Evolutionary conservation across 2,329 filamentous ascomycete genomes (phyloP).

Genomic region (Monosporascus cannonballus): DNA sequence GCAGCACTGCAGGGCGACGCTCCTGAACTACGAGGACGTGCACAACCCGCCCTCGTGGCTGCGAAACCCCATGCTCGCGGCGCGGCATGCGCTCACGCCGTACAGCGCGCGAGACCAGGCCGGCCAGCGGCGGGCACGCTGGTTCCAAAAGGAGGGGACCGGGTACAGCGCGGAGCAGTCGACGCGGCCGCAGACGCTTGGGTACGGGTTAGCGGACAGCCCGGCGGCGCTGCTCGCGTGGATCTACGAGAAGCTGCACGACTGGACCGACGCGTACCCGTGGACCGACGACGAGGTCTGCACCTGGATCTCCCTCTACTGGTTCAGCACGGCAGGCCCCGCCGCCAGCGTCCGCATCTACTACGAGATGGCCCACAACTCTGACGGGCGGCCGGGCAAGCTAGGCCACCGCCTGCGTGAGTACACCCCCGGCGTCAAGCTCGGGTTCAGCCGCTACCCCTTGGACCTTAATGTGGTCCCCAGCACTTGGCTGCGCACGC

Average conservation of each 20-base stretch:
- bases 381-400: slow-evolving; percentile 16
- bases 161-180: slow-evolving; percentile 56
- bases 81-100: slow-evolving; percentile 48
- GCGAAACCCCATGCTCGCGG: slow-evolving; percentile 49
- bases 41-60: slow-evolving; percentile 38
- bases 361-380: slow-evolving; percentile 54
- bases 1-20: slow-evolving; percentile 48
- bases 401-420: slow-evolving; percentile 5
- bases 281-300: slow-evolving; percentile 74
- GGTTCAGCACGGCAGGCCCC: slow-evolving; percentile 63
- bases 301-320: slow-evolving; percentile 70
- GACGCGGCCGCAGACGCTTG: slow-evolving; percentile 68
- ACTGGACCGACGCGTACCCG: slow-evolving; percentile 66
- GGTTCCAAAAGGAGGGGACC: slow-evolving; percentile 51
- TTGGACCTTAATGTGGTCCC: slow-evolving; percentile 51
- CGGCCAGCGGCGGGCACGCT: slow-evolving; percentile 45
- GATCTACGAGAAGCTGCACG: slow-evolving; percentile 76
- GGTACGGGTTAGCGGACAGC: slow-evolving; percentile 62
- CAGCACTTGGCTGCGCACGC: slow-evolving; percentile 47
- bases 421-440: slow-evolving; percentile 30
- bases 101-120: slow-evolving; percentile 45
- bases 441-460: slow-evolving; percentile 48
- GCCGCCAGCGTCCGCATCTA: slow-evolving; percentile 64
- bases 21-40: slow-evolving; percentile 51
- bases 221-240: slow-evolving; percentile 68